Conservation (phyloP, 331 rosid genomes). For the Arachis monticola region DNA sequence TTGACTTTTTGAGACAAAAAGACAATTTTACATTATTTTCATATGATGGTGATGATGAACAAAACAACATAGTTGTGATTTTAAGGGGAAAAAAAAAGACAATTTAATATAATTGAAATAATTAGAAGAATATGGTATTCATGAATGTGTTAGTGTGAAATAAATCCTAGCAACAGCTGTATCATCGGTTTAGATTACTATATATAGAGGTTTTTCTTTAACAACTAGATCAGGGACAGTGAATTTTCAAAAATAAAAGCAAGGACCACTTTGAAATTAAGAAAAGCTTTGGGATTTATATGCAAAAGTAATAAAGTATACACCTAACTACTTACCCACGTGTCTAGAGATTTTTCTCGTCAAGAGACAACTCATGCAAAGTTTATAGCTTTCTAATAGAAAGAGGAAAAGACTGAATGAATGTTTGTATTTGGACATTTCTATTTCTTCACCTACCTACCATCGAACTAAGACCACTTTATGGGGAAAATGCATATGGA, state of each 20-base stretch:
- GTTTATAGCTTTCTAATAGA: background rate
- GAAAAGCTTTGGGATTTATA: background rate
- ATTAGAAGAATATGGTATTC: too few species aligned
- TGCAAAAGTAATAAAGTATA: background rate
- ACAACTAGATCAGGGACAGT: background rate
- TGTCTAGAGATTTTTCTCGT: background rate
- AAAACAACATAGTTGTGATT: background rate
- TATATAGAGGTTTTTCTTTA: too few species aligned
- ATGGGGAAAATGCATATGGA: background rate
- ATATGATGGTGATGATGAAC: background rate
- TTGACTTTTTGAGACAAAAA: background rate
- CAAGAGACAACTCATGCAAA: background rate
- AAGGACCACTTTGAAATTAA: background rate
- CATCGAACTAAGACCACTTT: background rate
- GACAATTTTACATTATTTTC: background rate
- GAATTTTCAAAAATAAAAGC: background rate
- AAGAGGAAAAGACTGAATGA: background rate
- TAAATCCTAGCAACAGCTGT: too few species aligned
- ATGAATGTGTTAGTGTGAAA: background rate
- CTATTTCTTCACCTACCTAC: too few species aligned
- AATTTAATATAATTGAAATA: too few species aligned
- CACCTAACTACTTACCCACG: background rate
- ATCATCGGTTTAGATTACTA: too few species aligned
- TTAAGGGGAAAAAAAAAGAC: background rate
- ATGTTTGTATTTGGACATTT: conserved; percentile 21